Evolutionary conservation across 2,329 filamentous ascomycete species (phyloP), one percentile per base, ranked within the genome.

Genomic region (Trichoderma atroviride): DNA sequence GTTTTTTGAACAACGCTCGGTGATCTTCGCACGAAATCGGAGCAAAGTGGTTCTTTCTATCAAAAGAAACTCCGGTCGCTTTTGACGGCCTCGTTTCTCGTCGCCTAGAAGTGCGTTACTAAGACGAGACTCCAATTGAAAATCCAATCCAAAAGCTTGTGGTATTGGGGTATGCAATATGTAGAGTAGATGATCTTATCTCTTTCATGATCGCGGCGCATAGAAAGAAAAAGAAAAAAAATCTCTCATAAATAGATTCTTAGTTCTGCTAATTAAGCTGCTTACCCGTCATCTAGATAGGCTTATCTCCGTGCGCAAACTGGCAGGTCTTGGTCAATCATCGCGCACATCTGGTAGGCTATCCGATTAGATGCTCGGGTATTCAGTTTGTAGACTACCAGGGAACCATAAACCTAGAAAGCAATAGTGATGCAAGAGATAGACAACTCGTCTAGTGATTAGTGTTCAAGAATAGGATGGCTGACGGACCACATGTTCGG

Each of bases 11-110:
- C 37, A 40, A 40, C 14, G 50, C 61, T 35, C 61, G 33, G 37
- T 43, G 61, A 19, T 64, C 61, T 33, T 55, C 61, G 50, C 61
- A 64, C 50, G 50, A 64, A 31, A 64, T 56, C 33, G 61, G 61
- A 22, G 24, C 61, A 43, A 64, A 56, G 60, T n/a, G 33, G 27
- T 24, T 24, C 19, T 56, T 19, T 2, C 24, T 33, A 6, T 35
- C 33, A 31, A 64, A 64, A 0, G 60, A 33, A 3, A 63, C 22
- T 10, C 22, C 24, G 16, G 31, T 3, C 33, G 35, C 6, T 33
- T 14, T n/a, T 31, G n/a, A 14, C 24, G 35, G 35, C 43, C 56
- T 11, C 22, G 10, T 27, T 64, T 27, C 27, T 50, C 4, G 50
- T 56, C n/a, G 33, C 50, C 5, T 64, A 29, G 14, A 64, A 50